phyloP scores from a whole-genome alignment of 371 early-diverging fungal species.

The Haplosporangium sp. region DNA sequence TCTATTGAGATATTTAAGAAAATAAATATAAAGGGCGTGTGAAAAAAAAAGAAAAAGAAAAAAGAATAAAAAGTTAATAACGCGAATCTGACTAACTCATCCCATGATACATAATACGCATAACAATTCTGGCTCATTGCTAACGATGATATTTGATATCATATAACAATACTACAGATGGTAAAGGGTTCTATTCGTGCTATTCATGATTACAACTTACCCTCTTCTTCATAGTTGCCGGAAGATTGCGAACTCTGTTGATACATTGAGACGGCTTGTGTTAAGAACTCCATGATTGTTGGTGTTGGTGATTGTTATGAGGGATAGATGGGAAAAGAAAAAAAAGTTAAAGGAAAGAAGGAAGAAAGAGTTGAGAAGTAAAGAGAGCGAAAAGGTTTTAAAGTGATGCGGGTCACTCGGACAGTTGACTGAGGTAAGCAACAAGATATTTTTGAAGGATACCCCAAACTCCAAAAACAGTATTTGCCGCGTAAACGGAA shows the following conservation, averaged over 20 bases:
- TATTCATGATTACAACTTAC: too few species aligned
- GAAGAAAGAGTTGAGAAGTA: not conserved
- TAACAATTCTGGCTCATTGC: too few species aligned
- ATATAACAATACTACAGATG: too few species aligned
- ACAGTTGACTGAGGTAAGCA: not conserved
- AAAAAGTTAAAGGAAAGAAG: not conserved
- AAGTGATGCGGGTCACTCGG: not conserved
- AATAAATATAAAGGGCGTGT: slow-evolving; percentile 9
- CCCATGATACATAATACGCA: too few species aligned
- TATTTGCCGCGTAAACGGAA: too few species aligned
- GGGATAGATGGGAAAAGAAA: not conserved
- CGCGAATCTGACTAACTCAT: too few species aligned
- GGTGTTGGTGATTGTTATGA: not conserved
- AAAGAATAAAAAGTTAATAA: too few species aligned
- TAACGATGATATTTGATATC: too few species aligned
- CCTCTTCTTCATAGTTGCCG: slow-evolving; percentile 10
- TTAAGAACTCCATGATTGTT: slow-evolving; percentile 25
- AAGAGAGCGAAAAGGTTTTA: slow-evolving; percentile 5
- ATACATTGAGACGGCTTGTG: too few species aligned
- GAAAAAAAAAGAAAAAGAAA: slow-evolving; percentile 7
- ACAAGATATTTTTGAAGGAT: not conserved
- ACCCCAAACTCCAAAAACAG: too few species aligned
- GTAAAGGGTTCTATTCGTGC: too few species aligned
- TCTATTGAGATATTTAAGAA: slow-evolving; percentile 2
- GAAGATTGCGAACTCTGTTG: not conserved